Evolutionary conservation across 352 stramenopile genomes (phyloP).

Genomic region (Globisporangium iwayamae): DNA sequence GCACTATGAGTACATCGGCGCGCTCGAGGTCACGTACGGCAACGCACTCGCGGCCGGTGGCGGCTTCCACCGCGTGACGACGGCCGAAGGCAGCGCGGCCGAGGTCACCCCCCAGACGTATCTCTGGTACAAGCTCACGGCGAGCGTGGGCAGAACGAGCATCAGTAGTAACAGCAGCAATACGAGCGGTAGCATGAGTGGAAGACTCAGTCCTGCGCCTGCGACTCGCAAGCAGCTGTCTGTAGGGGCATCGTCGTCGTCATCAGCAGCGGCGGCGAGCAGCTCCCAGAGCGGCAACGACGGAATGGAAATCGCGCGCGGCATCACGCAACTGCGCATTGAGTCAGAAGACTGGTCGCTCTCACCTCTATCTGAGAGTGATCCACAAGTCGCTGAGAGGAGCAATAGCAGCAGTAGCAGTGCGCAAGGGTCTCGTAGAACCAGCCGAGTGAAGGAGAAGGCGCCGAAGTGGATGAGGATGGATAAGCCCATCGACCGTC

Average conservation of each 20-base stretch:
- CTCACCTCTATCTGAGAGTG: background rate
- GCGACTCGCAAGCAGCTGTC: constrained; percentile 11
- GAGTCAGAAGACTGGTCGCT: constrained; percentile 28
- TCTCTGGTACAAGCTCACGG: constrained; percentile 76
- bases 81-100: constrained; percentile 58
- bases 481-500: constrained; percentile 73
- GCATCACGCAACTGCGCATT: constrained; percentile 60
- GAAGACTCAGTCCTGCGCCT: constrained; percentile 1
- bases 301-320: constrained; percentile 8
- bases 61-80: constrained; percentile 83
- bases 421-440: background rate
- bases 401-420: constrained; percentile 6
- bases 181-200: background rate
- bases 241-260: background rate
- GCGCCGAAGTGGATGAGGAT: constrained; percentile 44
- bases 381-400: background rate
- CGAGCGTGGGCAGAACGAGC: background rate
- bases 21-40: constrained; percentile 83
- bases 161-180: background rate
- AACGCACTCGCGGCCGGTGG: constrained; percentile 76
- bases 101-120: constrained; percentile 80
- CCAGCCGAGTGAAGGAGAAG: background rate
- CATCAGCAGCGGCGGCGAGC: background rate
- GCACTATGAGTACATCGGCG: constrained; percentile 68
- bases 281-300: background rate